Evolutionary conservation across 306 rosid species (phyloP).

Genomic region (Trifolium dubium): DNA sequence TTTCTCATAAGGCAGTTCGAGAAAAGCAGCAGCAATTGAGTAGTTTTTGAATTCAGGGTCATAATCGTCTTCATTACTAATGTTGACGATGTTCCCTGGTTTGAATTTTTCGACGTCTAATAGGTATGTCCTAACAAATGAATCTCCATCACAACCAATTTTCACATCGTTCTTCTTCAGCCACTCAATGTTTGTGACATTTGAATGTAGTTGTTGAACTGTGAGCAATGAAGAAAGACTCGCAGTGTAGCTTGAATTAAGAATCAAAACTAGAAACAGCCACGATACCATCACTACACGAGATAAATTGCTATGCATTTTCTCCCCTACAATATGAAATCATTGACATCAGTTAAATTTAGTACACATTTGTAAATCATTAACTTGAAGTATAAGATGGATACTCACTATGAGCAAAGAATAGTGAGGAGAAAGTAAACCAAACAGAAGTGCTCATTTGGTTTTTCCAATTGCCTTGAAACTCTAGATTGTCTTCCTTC

Average conservation of each 20-base stretch:
- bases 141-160: constrained; percentile 65
- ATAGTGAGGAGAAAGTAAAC: constrained; percentile 75
- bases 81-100: constrained; percentile 32
- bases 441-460: constrained; percentile 64
- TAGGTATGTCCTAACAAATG: constrained; percentile 58
- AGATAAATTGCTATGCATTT: constrained; percentile 51
- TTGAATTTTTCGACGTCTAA: constrained; percentile 45
- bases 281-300: constrained; percentile 59
- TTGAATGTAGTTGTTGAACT: constrained; percentile 48
- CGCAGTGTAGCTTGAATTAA: constrained; percentile 74
- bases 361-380: neutral
- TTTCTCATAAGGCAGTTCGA: constrained; percentile 70
- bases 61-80: constrained; percentile 39
- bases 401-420: constrained; percentile 78
- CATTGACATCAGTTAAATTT: neutral
- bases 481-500: constrained; percentile 54
- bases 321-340: constrained; percentile 54
- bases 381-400: constrained; percentile 23
- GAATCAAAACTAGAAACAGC: constrained; percentile 62
- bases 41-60: constrained; percentile 29
- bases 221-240: constrained; percentile 77
- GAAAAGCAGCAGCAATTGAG: constrained; percentile 66
- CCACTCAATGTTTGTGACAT: constrained; percentile 49
- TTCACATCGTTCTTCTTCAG: constrained; percentile 45
- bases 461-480: constrained; percentile 56